These are phyloP conservation scores for Oryza australiensis DNA, from an alignment of 176 grass and related monocot genomes.

Conservation along the genomic window DNA sequence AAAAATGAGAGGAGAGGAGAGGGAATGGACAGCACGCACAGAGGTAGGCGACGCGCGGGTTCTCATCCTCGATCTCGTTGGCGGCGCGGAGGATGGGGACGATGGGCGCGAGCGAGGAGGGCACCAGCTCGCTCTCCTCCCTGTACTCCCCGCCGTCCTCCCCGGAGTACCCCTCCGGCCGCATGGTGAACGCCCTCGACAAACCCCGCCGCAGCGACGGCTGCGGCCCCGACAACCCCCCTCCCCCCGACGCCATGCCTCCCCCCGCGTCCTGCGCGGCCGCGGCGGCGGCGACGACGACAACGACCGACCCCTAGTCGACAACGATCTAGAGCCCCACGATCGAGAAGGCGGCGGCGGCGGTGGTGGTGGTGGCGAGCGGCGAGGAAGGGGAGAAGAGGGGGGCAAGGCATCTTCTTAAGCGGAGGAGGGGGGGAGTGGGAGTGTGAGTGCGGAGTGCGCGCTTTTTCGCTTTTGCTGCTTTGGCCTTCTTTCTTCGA, in stretches of 20 bases:
- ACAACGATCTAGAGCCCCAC: no score
- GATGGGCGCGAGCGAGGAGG: conserved; percentile 66
- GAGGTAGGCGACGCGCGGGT: conserved; percentile 85
- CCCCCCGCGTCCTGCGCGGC: background rate
- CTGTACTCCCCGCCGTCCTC: conserved; percentile 41
- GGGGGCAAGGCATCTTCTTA: conserved; percentile 50
- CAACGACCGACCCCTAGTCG: background rate
- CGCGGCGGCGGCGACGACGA: background rate
- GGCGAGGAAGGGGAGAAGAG: conserved; percentile 11
- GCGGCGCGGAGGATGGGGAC: conserved; percentile 91
- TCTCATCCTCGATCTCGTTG: conserved; percentile 80
- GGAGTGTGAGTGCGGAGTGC: conserved; percentile 18
- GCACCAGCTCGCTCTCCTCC: conserved; percentile 84
- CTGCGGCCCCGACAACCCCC: background rate
- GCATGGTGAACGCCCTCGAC: conserved; percentile 41
- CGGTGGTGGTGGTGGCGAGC: background rate
- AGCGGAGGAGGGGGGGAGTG: background rate
- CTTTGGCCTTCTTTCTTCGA: conserved; percentile 37
- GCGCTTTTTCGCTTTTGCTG: conserved; percentile 46
- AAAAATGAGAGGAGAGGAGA: no score
- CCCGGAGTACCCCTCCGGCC: conserved; percentile 27
- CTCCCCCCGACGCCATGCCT: conserved; percentile 47
- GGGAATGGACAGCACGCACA: conserved; percentile 38
- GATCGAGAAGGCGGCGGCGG: background rate
- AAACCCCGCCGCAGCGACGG: conserved; percentile 29